Conservation (phyloP, 2,329 filamentous ascomycete species). For the Ascochyta rabiei region DNA sequence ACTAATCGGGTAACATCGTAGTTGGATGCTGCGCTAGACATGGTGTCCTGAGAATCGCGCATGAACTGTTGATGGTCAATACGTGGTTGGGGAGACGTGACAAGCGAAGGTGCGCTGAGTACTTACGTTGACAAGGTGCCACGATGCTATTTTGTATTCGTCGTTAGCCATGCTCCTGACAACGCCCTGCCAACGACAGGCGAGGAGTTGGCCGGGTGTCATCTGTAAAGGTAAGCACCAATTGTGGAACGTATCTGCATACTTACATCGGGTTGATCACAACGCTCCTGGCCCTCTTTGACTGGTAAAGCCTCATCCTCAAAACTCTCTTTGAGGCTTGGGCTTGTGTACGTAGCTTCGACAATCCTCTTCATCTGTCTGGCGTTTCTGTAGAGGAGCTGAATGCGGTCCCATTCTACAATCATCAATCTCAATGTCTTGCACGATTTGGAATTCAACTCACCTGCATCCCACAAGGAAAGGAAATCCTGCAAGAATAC, state of each 20-base stretch:
- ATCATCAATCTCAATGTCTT: slow-evolving; percentile 30
- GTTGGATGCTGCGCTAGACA: slow-evolving; percentile 91
- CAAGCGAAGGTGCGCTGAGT: not conserved
- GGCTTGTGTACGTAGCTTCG: slow-evolving; percentile 70
- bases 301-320: slow-evolving; percentile 27
- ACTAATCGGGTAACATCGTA: slow-evolving; percentile 75
- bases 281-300: not conserved
- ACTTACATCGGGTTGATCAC: not conserved
- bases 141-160: slow-evolving; percentile 7
- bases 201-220: slow-evolving; percentile 53
- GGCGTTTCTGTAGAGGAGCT: slow-evolving; percentile 78
- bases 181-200: slow-evolving; percentile 69
- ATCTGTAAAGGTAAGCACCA: not conserved
- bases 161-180: slow-evolving; percentile 18
- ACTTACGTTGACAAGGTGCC: slow-evolving; percentile 50
- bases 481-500: slow-evolving; percentile 82
- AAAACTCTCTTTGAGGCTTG: slow-evolving; percentile 59
- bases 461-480: slow-evolving; percentile 73
- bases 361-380: slow-evolving; percentile 80
- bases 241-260: not conserved
- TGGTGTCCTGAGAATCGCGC: slow-evolving; percentile 72
- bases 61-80: slow-evolving; percentile 61
- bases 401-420: slow-evolving; percentile 59
- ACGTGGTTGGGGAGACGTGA: not conserved
- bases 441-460: slow-evolving; percentile 49